These are phyloP conservation scores for Cladosporium phlei DNA, from an alignment of 2,329 filamentous ascomycete species.

Conservation along the genomic window DNA sequence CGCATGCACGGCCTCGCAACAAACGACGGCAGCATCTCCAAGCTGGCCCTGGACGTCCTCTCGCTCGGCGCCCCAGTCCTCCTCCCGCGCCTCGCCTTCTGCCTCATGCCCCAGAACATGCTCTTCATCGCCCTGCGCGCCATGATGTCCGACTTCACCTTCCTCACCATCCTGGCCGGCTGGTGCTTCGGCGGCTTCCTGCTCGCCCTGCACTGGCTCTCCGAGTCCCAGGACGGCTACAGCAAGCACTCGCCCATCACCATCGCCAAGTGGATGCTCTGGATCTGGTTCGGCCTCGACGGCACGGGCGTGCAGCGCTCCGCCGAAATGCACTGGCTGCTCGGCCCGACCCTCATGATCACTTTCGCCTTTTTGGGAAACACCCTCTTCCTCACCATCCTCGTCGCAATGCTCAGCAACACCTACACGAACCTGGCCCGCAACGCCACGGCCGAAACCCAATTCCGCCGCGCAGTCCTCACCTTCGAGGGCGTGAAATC, in stretches of 20 bases:
- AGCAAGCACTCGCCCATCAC: conserved; percentile 49
- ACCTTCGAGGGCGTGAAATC: conserved; percentile 83
- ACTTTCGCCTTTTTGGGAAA: conserved; percentile 82
- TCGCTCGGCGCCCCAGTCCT: conserved; percentile 73
- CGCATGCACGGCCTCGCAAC: conserved; percentile 61
- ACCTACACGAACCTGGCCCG: conserved; percentile 74
- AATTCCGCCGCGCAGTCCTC: conserved; percentile 73
- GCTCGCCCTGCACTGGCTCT: conserved; percentile 73
- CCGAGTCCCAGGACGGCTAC: conserved; percentile 49
- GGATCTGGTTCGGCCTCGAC: conserved; percentile 87
- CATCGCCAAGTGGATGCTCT: conserved; percentile 86
- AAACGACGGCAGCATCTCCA: conserved; percentile 32
- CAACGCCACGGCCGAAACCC: conserved; percentile 77
- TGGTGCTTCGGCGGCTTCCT: conserved; percentile 85
- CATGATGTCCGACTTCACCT: conserved; percentile 83
- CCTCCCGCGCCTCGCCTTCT: conserved; percentile 75
- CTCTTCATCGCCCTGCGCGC: conserved; percentile 74
- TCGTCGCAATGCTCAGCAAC: conserved; percentile 81
- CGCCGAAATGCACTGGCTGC: conserved; percentile 69
- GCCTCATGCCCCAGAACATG: conserved; percentile 76
- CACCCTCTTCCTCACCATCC: conserved; percentile 80
- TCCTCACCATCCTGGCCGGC: conserved; percentile 66
- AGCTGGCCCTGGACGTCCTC: conserved; percentile 65
- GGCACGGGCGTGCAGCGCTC: conserved; percentile 55
- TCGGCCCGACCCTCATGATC: conserved; percentile 76